Evolutionary conservation across 129 eudicot genomes (phyloP), one percentile per base, ranked within the genome.

Genomic region (Daucus carota): DNA sequence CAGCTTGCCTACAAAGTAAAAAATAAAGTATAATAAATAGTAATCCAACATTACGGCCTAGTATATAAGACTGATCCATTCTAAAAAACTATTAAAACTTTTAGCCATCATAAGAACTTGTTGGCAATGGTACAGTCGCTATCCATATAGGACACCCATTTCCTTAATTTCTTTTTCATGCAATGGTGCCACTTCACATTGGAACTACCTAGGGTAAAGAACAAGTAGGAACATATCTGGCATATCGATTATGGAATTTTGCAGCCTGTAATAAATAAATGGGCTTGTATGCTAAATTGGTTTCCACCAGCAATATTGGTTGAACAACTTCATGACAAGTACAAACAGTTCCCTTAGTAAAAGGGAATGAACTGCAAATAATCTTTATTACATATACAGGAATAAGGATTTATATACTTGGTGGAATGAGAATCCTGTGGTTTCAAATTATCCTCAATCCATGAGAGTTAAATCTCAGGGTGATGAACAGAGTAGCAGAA

Each of bases 1-100:
- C 88, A 50, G 96, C 96, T 89, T 81, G 96, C 85, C 99, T 95
- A 69, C 18, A 34, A 52, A 73, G 33, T 77, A 5, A 43, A 71
- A 43, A 15, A 14, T 43, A 16, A 41, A 42, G 38, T 43, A 71
- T n/a, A 14, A 24, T n/a, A 24, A 71, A 18, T 24, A 10, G 10
- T 70, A 4, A 13, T 2, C 18, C 40, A 43, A 11, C 75, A 36
- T 29, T 13, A 34, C 29, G 12, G 70, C 70, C 70, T 63, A 63
- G 22, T 63, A 63, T 63, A 63, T 13, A 31, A 63, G 38, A 63
- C 3, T 13, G 3, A 63, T 63, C 40, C 38, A 29, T 13, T 31
- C 18, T 29, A 9, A 6, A 63, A 29, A 29, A 38, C 22, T 22
- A 54, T 54, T 8, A 9, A 13, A 22, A 54, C 29, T 54, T n/a